Conservation (phyloP, 371 early-diverging fungal species). For the Chytridium lagenaria region DNA sequence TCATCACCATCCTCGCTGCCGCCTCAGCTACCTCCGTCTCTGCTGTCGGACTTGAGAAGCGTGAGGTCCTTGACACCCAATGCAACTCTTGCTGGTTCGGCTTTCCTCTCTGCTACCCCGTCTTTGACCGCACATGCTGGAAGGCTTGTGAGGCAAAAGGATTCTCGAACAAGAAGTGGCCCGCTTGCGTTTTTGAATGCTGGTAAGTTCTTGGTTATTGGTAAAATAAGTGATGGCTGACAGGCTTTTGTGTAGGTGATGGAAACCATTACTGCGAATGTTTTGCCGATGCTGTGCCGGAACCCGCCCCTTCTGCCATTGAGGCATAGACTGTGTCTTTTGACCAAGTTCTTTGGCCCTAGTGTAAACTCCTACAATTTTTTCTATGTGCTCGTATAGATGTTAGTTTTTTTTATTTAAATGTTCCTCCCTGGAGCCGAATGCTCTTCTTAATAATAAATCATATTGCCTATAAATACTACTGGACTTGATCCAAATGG, state of each 20-base stretch:
- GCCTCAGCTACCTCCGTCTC: background rate
- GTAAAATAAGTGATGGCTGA: background rate
- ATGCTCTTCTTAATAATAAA: too few relatives aligned
- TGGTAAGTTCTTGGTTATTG: background rate
- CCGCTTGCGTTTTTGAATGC: background rate
- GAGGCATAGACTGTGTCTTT: too few relatives aligned
- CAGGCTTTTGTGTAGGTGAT: background rate
- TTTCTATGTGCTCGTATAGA: too few relatives aligned
- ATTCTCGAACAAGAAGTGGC: background rate
- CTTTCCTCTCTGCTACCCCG: constrained; percentile 1
- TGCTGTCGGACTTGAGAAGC: background rate
- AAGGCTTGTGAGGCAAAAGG: constrained; percentile 1
- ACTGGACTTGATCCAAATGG: too few relatives aligned
- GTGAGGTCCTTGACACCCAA: background rate
- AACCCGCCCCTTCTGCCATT: too few relatives aligned
- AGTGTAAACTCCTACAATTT: too few relatives aligned
- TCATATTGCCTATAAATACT: too few relatives aligned
- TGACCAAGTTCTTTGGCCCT: too few relatives aligned
- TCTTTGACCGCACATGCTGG: constrained; percentile 1
- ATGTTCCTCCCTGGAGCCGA: too few relatives aligned
- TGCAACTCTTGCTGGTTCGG: background rate
- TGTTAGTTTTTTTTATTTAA: too few relatives aligned
- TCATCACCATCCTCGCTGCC: background rate
- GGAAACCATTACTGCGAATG: background rate
- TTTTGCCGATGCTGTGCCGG: too few relatives aligned